phyloP scores from a whole-genome alignment of 805 yeast genomes.

The Wickerhamomyces ciferrii region DNA sequence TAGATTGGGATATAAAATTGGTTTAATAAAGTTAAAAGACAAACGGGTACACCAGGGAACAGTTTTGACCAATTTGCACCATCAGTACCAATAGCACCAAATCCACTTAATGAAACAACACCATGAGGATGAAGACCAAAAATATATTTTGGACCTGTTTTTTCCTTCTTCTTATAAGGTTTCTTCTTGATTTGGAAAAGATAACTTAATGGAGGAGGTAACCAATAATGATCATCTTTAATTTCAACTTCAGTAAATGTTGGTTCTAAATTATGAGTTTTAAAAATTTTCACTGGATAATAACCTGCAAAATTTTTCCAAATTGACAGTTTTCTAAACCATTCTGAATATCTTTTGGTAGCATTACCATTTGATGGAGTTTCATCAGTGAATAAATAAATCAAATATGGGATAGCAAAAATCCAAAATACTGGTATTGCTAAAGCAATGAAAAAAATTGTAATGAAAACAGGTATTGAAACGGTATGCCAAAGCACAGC shows the following conservation, averaged over 20 bases:
- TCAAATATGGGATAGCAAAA: conserved; percentile 53
- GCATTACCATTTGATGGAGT: conserved; percentile 75
- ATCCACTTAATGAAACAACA: conserved; percentile 85
- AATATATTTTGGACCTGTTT: conserved; percentile 70
- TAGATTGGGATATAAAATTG: conserved; percentile 84
- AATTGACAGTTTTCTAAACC: conserved; percentile 48
- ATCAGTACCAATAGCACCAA: conserved; percentile 80
- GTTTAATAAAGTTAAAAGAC: conserved; percentile 73
- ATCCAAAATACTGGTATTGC: conserved; percentile 68
- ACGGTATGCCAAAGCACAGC: conserved; percentile 71
- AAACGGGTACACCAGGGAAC: conserved; percentile 81
- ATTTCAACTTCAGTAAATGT: conserved; percentile 44
- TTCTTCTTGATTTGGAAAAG: conserved; percentile 14
- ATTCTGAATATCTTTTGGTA: conserved; percentile 46
- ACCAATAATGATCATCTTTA: conserved; percentile 13
- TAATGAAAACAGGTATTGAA: conserved; percentile 54
- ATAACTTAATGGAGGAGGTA: conserved; percentile 6
- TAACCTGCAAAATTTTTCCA: conserved; percentile 75
- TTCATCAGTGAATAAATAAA: conserved; percentile 53
- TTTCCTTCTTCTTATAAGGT: conserved; percentile 25
- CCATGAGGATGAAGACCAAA: conserved; percentile 98
- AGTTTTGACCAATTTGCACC: conserved; percentile 62
- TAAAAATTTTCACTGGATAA: conserved; percentile 73
- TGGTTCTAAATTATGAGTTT: conserved; percentile 66
- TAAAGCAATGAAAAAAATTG: conserved; percentile 51